Evolutionary conservation across 257 asterid genomes (phyloP).

Genomic region (Solanum appendiculatum): DNA sequence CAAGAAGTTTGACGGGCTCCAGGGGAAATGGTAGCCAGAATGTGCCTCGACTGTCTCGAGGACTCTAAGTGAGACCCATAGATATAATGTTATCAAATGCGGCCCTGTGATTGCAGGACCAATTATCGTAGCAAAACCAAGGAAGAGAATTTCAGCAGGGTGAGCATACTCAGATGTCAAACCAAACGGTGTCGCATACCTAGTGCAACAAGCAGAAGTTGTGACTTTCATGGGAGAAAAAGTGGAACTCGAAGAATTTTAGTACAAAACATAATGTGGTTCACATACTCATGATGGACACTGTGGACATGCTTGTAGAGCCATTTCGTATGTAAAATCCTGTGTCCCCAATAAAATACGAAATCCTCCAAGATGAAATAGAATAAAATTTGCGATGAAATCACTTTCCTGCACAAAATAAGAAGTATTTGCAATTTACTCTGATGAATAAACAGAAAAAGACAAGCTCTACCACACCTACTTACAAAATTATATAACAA

Average conservation of each 20-base stretch:
- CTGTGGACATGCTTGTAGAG: slow-evolving; percentile 98
- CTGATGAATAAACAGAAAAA: not conserved
- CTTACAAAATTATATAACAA: not conserved
- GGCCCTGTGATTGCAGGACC: slow-evolving; percentile 99
- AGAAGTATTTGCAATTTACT: slow-evolving; percentile 5
- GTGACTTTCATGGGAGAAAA: not conserved
- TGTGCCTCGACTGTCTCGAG: slow-evolving; percentile 98
- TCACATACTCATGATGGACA: slow-evolving; percentile 94
- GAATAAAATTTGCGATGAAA: slow-evolving; percentile 72
- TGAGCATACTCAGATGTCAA: slow-evolving; percentile 98
- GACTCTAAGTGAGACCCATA: slow-evolving; percentile 95
- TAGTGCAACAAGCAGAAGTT: slow-evolving; percentile 2
- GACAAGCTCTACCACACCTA: not conserved
- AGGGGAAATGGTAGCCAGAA: slow-evolving; percentile 93
- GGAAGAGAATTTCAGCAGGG: slow-evolving; percentile 94
- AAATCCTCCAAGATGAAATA: slow-evolving; percentile 94
- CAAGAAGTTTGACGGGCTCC: slow-evolving; percentile 90
- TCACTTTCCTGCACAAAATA: slow-evolving; percentile 69
- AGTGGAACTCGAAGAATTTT: not conserved
- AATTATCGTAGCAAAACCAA: slow-evolving; percentile 85
- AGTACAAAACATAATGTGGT: not conserved
- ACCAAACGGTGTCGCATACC: slow-evolving; percentile 98
- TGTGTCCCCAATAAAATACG: slow-evolving; percentile 95
- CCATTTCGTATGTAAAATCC: slow-evolving; percentile 95
- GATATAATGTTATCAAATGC: slow-evolving; percentile 81